Evolutionary conservation across 164 flowering plant species (phyloP).

Genomic region (Sedum album): DNA sequence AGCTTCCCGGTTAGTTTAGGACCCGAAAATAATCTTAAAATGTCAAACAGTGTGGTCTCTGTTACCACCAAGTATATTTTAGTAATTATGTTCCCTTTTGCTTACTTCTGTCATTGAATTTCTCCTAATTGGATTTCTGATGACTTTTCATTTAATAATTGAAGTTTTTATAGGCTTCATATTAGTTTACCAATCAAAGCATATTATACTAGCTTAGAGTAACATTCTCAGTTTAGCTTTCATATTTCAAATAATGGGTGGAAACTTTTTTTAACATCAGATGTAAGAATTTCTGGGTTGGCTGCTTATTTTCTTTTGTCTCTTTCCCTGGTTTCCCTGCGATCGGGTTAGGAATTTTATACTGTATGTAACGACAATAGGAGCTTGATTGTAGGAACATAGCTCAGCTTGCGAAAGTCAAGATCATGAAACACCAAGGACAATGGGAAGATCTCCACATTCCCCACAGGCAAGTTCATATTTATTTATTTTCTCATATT

Average conservation of each 20-base stretch:
- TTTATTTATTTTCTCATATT: neutral
- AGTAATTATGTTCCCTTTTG: neutral
- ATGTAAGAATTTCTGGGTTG: too few species aligned
- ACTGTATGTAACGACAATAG: too few species aligned
- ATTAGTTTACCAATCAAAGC: neutral
- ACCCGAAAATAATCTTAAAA: neutral
- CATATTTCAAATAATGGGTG: neutral
- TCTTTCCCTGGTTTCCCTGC: too few species aligned
- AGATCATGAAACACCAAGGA: constrained; percentile 53
- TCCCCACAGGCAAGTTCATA: constrained; percentile 35
- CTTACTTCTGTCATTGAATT: neutral
- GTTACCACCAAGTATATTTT: neutral
- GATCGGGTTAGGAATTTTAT: too few species aligned
- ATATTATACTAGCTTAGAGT: neutral
- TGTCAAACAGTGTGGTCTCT: neutral
- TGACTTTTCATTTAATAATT: neutral
- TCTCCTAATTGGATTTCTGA: neutral
- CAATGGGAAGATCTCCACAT: constrained; percentile 56
- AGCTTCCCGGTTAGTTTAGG: constrained; percentile 23
- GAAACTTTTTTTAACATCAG: too few species aligned
- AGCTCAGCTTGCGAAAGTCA: constrained; percentile 51
- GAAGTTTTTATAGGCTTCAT: neutral
- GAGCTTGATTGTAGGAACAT: constrained; percentile 34
- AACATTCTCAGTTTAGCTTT: neutral
- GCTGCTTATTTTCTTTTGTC: too few species aligned